phyloP scores from a whole-genome alignment of 1,284 basidiomycete genomes.

The Sporisorium exsertum region DNA sequence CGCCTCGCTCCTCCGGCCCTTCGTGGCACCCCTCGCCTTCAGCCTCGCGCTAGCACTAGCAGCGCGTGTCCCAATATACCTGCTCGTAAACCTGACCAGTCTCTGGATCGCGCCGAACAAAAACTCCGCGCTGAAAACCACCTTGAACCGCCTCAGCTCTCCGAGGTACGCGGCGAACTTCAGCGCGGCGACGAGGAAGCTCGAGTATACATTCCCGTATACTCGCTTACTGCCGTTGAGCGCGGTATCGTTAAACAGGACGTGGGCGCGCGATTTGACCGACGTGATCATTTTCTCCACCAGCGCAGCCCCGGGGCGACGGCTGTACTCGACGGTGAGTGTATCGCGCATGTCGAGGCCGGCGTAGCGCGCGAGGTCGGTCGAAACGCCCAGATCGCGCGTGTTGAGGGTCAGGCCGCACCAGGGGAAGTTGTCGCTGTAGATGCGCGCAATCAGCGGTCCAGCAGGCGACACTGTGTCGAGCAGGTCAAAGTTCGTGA shows the following conservation, averaged over 20 bases:
- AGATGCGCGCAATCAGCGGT: slow-evolving; percentile 60
- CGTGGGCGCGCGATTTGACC: slow-evolving; percentile 71
- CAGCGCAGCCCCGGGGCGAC: slow-evolving; percentile 60
- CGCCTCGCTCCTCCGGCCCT: neutral
- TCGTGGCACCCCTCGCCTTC: neutral
- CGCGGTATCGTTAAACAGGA: slow-evolving; percentile 80
- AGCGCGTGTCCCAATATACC: slow-evolving; percentile 32
- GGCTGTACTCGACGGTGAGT: slow-evolving; percentile 65
- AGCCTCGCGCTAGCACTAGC: slow-evolving; percentile 18
- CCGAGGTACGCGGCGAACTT: slow-evolving; percentile 84
- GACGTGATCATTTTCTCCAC: slow-evolving; percentile 63
- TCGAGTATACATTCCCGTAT: slow-evolving; percentile 86
- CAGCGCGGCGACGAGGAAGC: slow-evolving; percentile 84
- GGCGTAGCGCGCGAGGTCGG: slow-evolving; percentile 52
- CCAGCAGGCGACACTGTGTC: slow-evolving; percentile 71
- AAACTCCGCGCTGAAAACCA: slow-evolving; percentile 15
- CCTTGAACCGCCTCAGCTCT: slow-evolving; percentile 74
- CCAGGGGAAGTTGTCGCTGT: slow-evolving; percentile 60
- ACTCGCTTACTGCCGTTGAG: slow-evolving; percentile 78
- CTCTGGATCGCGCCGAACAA: slow-evolving; percentile 27
- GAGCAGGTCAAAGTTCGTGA: slow-evolving; percentile 84
- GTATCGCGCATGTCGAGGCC: slow-evolving; percentile 66
- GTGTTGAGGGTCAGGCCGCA: slow-evolving; percentile 63
- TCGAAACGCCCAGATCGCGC: slow-evolving; percentile 47
- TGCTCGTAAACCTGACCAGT: slow-evolving; percentile 33